Evolutionary conservation across 345 rosid species (phyloP).

Genomic region (Euphorbia peplus): DNA sequence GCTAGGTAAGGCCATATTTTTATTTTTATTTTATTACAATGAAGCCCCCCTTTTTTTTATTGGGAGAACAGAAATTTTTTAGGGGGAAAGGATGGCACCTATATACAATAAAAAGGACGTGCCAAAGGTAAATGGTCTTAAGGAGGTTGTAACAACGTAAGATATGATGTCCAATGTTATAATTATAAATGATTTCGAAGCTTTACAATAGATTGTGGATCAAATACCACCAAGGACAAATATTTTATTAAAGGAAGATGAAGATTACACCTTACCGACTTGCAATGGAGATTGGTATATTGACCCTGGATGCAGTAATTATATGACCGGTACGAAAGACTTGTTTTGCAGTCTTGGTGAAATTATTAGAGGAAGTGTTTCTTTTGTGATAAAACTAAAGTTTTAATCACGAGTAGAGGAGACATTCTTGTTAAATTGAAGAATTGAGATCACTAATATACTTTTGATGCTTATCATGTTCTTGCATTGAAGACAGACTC

Average conservation of each 20-base stretch:
- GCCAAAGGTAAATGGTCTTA: not conserved
- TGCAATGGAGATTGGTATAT: conserved; percentile 13
- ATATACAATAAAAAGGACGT: not conserved
- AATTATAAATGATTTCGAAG: conserved; percentile 12
- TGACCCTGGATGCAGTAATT: conserved; percentile 2
- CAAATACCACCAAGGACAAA: not conserved
- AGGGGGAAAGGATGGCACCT: no score
- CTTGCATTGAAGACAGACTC: not conserved
- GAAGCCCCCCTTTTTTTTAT: no score
- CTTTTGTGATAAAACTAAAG: conserved; percentile 12
- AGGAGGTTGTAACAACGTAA: not conserved
- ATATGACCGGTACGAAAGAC: conserved; percentile 5
- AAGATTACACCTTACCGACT: not conserved
- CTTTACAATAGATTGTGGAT: not conserved
- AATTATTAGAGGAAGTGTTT: not conserved
- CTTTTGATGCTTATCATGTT: not conserved
- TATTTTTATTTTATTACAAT: no score
- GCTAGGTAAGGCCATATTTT: no score
- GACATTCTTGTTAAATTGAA: not conserved
- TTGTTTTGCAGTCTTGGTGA: conserved; percentile 9
- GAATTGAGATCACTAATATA: not conserved
- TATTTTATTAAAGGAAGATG: conserved; percentile 3
- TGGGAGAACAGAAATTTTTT: no score
- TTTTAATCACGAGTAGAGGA: conserved; percentile 1
- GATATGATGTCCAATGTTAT: conserved; percentile 9